Base-by-base conservation (phyloP, 495 filamentous ascomycete genomes). In the Physcia stellaris region DNA sequence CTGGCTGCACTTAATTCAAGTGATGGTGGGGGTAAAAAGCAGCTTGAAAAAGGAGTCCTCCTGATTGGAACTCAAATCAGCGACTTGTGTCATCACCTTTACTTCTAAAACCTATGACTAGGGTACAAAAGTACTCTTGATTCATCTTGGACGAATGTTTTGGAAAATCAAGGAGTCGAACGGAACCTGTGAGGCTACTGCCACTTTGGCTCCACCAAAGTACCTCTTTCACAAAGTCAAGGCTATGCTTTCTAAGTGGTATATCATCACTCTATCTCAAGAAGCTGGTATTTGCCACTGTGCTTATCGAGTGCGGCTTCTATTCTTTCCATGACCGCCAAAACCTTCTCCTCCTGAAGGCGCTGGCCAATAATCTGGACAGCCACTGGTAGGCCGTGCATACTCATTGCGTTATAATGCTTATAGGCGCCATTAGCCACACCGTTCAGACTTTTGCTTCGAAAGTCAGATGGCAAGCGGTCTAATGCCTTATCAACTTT, bases 261-360 rank as follows among this genome's bases (percentile, higher is more conserved):
- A n/a, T n/a, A n/a, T n/a, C n/a, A 28, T 28, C 26, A 61, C 13
- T 75, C 70, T 47, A 76, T 62, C 41, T 82, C 74, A 39, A 92
- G 43, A 17, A 81, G 55, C 43, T 68, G 43, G 53, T 87, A 92
- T 47, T 67, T 76, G 26, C 56, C 59, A 15, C 67, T 68, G 15
- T 73, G 55, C 32, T 70, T 60, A n/a, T 78, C 79, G 27, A 93
- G 56, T 0, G 77, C 80, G 42, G 72, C 64, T 55, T 93, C 80
- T 6, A 92, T 60, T 35, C 69, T 68, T 50, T 79, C 67, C 88
- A 96, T 94, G 16, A 82, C 67, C 0, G 79, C 79, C 42, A 94
- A 59, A 10, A 94, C 84, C 61, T 92, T 92, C 66, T 95, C 90
- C 56, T 98, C 88, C 55, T 93, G 72, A 53, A 93, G 67, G 22